Conservation (phyloP, 495 filamentous ascomycete species). For the Gamarada debralockiae region DNA sequence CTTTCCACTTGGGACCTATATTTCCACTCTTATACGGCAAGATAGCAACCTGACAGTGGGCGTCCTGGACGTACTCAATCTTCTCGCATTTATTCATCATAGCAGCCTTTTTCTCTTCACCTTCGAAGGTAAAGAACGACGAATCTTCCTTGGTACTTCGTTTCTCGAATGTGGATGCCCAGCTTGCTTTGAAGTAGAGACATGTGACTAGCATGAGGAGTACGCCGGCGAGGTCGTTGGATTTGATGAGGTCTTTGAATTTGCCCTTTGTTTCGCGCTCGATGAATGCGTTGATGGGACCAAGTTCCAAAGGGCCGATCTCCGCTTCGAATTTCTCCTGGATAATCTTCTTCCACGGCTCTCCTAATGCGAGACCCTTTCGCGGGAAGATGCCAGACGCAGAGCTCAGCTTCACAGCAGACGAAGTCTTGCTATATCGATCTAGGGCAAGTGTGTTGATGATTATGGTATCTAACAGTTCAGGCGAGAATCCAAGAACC, state of each 20-base stretch:
- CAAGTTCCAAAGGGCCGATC: neutral
- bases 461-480: neutral
- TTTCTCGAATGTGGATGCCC: slow-evolving; percentile 2
- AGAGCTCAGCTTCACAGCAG: neutral
- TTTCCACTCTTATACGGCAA: neutral
- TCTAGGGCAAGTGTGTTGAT: neutral
- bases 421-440: neutral
- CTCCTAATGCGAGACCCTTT: neutral
- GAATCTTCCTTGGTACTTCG: neutral
- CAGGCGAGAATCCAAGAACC: neutral
- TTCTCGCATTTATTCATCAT: neutral
- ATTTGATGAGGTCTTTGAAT: neutral
- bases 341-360: neutral
- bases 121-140: neutral
- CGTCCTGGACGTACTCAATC: slow-evolving; percentile 3
- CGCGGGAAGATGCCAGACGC: neutral
- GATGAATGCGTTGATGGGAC: slow-evolving; percentile 7
- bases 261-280: neutral
- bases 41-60: neutral
- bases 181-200: slow-evolving; percentile 9
- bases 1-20: slow-evolving; percentile 1
- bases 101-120: neutral
- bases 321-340: neutral
- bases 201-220: neutral
- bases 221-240: neutral